Evolutionary conservation across 345 rosid genomes (phyloP).

Genomic region (Excoecaria cochinchinensis): DNA sequence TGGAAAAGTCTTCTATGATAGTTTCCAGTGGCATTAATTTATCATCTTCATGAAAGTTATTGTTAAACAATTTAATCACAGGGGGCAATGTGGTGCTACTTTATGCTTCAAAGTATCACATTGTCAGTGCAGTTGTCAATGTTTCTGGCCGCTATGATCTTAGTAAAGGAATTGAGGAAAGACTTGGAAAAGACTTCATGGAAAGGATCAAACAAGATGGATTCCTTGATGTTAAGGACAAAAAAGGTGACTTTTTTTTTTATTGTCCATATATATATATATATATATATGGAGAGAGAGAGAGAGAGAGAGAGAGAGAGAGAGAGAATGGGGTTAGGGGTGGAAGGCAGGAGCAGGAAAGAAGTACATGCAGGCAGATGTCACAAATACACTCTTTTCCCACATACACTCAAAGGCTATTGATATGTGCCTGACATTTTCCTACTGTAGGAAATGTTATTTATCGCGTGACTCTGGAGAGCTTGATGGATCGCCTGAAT

Average conservation of each 20-base stretch:
- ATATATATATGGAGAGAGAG: too few relatives aligned
- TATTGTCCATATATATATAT: neutral
- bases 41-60: neutral
- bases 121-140: slow-evolving; percentile 25
- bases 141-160: slow-evolving; percentile 38
- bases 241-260: slow-evolving; percentile 17
- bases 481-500: slow-evolving; percentile 30
- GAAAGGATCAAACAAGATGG: slow-evolving; percentile 31
- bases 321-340: too few relatives aligned
- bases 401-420: neutral
- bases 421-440: neutral
- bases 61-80: slow-evolving; percentile 7
- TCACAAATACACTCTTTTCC: neutral
- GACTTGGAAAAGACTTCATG: slow-evolving; percentile 24
- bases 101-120: slow-evolving; percentile 35
- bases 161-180: slow-evolving; percentile 23
- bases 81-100: slow-evolving; percentile 30
- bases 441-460: slow-evolving; percentile 13
- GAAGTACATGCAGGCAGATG: too few relatives aligned
- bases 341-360: too few relatives aligned
- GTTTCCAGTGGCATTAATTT: neutral
- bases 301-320: too few relatives aligned
- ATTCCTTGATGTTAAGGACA: slow-evolving; percentile 22
- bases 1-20: neutral
- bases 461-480: slow-evolving; percentile 21